Percentiles rank a stretch among this genome's conserved stretches.
Conservation (phyloP, 108 stramenopile genomes). For the Conticribra guillardii region DNA sequence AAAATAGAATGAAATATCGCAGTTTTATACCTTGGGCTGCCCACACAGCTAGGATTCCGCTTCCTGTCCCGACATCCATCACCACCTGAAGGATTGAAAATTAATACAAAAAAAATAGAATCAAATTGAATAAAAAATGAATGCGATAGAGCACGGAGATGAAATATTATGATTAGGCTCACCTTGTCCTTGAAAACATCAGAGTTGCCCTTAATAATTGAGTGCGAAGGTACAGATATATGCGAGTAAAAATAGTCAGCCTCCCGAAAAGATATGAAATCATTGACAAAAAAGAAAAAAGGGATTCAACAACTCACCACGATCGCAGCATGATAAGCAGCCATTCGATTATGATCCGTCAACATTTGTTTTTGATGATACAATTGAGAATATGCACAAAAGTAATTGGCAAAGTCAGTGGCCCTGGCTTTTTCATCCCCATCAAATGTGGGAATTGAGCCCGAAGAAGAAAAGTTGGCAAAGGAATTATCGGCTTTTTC, state of each 20-base stretch:
- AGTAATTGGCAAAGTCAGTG: slow-evolving; percentile 95
- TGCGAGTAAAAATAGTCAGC: too few relatives aligned
- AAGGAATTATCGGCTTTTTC: slow-evolving; percentile 39
- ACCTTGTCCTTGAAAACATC: slow-evolving; percentile 94
- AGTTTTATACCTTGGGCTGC: slow-evolving; percentile 68
- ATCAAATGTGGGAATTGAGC: slow-evolving; percentile 83
- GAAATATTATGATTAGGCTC: too few relatives aligned
- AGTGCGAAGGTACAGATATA: too few relatives aligned
- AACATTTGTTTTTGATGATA: slow-evolving; percentile 99
- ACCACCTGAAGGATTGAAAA: slow-evolving; percentile 54
- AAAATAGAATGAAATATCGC: background rate
- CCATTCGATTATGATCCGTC: slow-evolving; percentile 98
- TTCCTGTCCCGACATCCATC: slow-evolving; percentile 98
- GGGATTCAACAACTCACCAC: too few relatives aligned
- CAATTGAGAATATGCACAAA: slow-evolving; percentile 92
- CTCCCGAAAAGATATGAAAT: too few relatives aligned
- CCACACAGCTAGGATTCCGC: slow-evolving; percentile 97
- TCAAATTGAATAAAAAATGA: too few relatives aligned
- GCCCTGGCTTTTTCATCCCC: slow-evolving; percentile 86
- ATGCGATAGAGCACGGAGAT: too few relatives aligned
- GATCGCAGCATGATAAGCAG: slow-evolving; percentile 96
- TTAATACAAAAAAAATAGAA: background rate
- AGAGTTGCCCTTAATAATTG: slow-evolving; percentile 85
- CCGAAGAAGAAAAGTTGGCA: slow-evolving; percentile 64
- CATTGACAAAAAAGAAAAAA: too few relatives aligned